Conservation (phyloP, 129 eudicot species). For the Heracleum sosnowskyi region DNA sequence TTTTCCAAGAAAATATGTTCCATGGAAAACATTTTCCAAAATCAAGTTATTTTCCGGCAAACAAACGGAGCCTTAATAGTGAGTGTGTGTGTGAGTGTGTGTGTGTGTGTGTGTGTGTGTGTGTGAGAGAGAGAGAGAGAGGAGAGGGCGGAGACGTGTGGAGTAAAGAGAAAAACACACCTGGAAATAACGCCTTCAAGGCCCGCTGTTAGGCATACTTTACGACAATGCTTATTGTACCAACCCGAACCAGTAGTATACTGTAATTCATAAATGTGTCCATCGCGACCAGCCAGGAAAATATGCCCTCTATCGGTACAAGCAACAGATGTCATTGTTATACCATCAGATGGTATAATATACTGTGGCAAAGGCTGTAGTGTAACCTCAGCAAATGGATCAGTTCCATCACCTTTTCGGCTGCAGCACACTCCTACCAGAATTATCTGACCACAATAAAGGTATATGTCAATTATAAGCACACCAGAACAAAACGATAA, state of each 20-base stretch:
- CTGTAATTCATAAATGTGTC: conserved; percentile 85
- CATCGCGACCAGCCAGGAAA: conserved; percentile 92
- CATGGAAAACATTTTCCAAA: too few species aligned
- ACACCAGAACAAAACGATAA: background rate
- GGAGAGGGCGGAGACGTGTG: background rate
- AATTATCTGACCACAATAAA: conserved; percentile 52
- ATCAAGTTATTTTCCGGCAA: too few species aligned
- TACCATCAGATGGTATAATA: conserved; percentile 90
- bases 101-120: too few species aligned
- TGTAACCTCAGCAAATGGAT: conserved; percentile 89
- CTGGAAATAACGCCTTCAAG: conserved; percentile 81
- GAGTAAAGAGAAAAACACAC: conserved; percentile 21
- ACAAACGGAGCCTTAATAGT: too few species aligned
- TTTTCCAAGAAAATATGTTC: too few species aligned
- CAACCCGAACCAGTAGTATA: conserved; percentile 85
- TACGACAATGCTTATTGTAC: conserved; percentile 88
- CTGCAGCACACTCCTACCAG: conserved; percentile 97
- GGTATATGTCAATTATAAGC: conserved; percentile 5
- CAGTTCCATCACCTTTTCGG: conserved; percentile 79
- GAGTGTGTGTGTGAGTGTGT: too few species aligned
- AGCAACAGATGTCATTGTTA: conserved; percentile 86
- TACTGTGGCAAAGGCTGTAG: conserved; percentile 88
- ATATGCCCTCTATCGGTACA: conserved; percentile 83
- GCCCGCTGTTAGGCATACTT: conserved; percentile 91
- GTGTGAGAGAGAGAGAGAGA: background rate